Conservation (phyloP, 2,329 filamentous ascomycete species). For the Claviceps africana region DNA sequence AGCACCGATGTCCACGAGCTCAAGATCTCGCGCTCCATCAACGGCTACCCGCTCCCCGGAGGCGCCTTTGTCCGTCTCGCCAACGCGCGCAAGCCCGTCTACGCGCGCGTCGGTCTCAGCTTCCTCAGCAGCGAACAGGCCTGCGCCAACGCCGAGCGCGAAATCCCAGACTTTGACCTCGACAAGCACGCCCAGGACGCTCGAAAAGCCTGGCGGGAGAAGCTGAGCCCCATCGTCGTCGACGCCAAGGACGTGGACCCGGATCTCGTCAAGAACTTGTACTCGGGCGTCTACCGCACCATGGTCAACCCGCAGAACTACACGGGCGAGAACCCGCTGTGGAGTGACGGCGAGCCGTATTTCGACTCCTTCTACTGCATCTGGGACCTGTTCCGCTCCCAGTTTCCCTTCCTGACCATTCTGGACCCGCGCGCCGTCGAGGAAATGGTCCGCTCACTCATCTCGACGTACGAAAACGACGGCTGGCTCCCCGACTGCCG, state of each 20-base stretch:
- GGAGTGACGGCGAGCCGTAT: conserved; percentile 53
- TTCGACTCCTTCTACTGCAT: conserved; percentile 68
- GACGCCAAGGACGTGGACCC: conserved; percentile 36
- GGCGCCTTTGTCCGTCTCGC: conserved; percentile 53
- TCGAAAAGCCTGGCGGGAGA: conserved; percentile 43
- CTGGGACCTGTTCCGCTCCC: conserved; percentile 58
- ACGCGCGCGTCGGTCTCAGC: conserved; percentile 53
- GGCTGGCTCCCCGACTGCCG: conserved; percentile 64
- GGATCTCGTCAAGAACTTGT: conserved; percentile 48
- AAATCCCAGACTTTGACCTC: conserved; percentile 58
- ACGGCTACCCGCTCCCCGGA: conserved; percentile 40
- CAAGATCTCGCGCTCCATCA: conserved; percentile 34
- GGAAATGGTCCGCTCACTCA: conserved; percentile 53
- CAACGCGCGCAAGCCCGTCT: conserved; percentile 34
- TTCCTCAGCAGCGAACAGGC: conserved; percentile 54
- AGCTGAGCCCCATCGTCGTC: conserved; percentile 44
- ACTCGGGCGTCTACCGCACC: conserved; percentile 58
- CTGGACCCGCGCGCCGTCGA: conserved; percentile 50
- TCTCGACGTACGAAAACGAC: conserved; percentile 56
- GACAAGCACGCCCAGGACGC: conserved; percentile 36
- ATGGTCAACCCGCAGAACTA: conserved; percentile 64
- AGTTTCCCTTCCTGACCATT: conserved; percentile 55
- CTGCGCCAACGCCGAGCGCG: conserved; percentile 51
- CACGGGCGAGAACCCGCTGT: conserved; percentile 57
- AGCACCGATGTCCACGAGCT: conserved; percentile 32